Percentiles rank a stretch among this genome's conserved stretches.
These are phyloP conservation scores for Chaetomium sp. DNA, from an alignment of 2,329 filamentous ascomycete species.

Conservation along the genomic window DNA sequence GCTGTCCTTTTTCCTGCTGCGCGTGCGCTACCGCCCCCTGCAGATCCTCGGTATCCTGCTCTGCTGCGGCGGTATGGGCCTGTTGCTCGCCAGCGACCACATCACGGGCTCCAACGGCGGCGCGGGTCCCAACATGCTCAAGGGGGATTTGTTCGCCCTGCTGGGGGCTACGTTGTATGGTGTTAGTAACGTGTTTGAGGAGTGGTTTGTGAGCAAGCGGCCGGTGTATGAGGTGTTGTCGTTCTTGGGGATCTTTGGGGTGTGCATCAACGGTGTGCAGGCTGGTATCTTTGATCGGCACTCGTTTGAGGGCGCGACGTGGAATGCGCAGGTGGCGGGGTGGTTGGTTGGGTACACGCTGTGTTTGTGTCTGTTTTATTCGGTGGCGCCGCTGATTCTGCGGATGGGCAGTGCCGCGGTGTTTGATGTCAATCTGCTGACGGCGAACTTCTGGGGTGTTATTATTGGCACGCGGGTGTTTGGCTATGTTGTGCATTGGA, in stretches of 20 bases:
- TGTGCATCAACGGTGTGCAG: constrained; percentile 86
- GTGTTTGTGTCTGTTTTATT: constrained; percentile 78
- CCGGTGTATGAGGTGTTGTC: constrained; percentile 91
- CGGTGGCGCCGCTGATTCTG: constrained; percentile 77
- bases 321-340: constrained; percentile 63
- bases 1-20: constrained; percentile 74
- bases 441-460: constrained; percentile 94
- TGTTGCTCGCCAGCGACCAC: constrained; percentile 82
- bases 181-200: constrained; percentile 82
- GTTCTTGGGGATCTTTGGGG: constrained; percentile 81
- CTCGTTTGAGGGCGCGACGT: constrained; percentile 58
- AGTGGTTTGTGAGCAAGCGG: constrained; percentile 82
- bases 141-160: constrained; percentile 88
- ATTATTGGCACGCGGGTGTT: constrained; percentile 89
- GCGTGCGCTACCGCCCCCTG: constrained; percentile 80
- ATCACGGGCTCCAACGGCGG: constrained; percentile 69
- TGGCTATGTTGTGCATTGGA: constrained; percentile 69
- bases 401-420: constrained; percentile 88
- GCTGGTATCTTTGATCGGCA: constrained; percentile 84
- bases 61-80: constrained; percentile 83
- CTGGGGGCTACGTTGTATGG: constrained; percentile 89
- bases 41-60: constrained; percentile 84
- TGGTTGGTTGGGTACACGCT: constrained; percentile 90
- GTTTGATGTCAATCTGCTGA: constrained; percentile 92
- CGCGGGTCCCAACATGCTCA: constrained; percentile 64